Evolutionary conservation across 2,329 filamentous ascomycete genomes (phyloP).

Genomic region (Trichoderma sp.): DNA sequence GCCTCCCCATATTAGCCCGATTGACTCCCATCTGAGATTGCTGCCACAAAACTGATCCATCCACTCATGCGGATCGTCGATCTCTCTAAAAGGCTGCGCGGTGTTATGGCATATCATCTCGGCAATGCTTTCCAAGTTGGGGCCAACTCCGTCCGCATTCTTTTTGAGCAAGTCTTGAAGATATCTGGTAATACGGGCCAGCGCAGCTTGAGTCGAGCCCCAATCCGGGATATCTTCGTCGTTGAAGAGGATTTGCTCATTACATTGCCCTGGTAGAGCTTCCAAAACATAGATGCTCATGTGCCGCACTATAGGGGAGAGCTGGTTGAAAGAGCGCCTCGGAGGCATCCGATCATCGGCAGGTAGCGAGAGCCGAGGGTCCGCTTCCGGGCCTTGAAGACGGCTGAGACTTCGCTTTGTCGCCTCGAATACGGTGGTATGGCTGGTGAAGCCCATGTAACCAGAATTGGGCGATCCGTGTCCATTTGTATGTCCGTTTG

Average conservation of each 20-base stretch:
- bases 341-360: background rate
- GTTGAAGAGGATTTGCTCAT: conserved; percentile 28
- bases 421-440: conserved; percentile 44
- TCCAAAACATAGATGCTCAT: conserved; percentile 42
- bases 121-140: conserved; percentile 41
- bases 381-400: conserved; percentile 29
- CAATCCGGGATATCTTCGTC: conserved; percentile 21
- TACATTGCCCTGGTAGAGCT: conserved; percentile 34
- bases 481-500: background rate
- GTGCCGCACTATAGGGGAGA: conserved; percentile 30
- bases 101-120: conserved; percentile 42
- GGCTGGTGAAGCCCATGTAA: conserved; percentile 49
- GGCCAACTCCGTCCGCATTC: conserved; percentile 29
- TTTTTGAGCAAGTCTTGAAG: conserved; percentile 26
- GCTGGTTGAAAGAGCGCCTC: background rate
- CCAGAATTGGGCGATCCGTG: conserved; percentile 24
- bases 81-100: conserved; percentile 38
- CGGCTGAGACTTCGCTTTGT: conserved; percentile 42
- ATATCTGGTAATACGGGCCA: conserved; percentile 33
- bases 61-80: conserved; percentile 39
- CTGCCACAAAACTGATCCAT: conserved; percentile 40
- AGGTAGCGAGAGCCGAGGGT: conserved; percentile 7
- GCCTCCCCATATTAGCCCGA: conserved; percentile 35
- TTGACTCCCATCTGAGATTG: conserved; percentile 47
- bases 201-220: conserved; percentile 36